Percentiles rank a stretch among this genome's conserved stretches.
Evolutionary conservation across 2,329 filamentous ascomycete species (phyloP).

Genomic region (Clarireedia monteithiana): DNA sequence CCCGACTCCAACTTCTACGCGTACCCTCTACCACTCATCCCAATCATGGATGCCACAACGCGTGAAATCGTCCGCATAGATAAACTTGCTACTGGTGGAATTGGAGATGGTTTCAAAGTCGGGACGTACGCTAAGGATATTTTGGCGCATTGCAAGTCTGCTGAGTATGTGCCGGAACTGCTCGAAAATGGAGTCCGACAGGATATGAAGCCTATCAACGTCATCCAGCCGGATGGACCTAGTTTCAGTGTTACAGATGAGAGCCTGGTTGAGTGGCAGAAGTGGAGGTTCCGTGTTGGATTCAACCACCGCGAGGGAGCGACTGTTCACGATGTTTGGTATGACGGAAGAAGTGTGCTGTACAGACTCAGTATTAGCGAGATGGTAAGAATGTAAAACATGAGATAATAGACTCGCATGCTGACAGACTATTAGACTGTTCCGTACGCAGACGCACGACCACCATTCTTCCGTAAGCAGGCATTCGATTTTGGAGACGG

Average conservation of each 20-base stretch:
- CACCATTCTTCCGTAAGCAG: slow-evolving; percentile 57
- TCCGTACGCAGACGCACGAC: slow-evolving; percentile 40
- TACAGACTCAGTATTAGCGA: slow-evolving; percentile 52
- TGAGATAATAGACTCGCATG: too few relatives aligned
- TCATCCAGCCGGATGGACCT: slow-evolving; percentile 54
- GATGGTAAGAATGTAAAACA: slow-evolving; percentile 34
- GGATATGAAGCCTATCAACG: slow-evolving; percentile 51
- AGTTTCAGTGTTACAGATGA: slow-evolving; percentile 46
- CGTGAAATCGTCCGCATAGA: slow-evolving; percentile 41
- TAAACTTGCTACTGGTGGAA: slow-evolving; percentile 33
- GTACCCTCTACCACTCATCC: slow-evolving; percentile 41
- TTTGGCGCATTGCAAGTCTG: slow-evolving; percentile 33
- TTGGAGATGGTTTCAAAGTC: slow-evolving; percentile 34
- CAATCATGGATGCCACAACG: slow-evolving; percentile 40
- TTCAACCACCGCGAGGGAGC: slow-evolving; percentile 55
- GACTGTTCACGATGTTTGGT: slow-evolving; percentile 52
- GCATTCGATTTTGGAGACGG: slow-evolving; percentile 64
- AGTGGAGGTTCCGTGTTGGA: slow-evolving; percentile 54
- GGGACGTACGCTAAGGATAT: slow-evolving; percentile 37
- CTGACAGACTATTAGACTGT: neutral
- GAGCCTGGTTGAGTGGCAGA: slow-evolving; percentile 41
- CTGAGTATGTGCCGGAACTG: slow-evolving; percentile 35
- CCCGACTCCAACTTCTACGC: slow-evolving; percentile 38
- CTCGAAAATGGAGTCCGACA: slow-evolving; percentile 33
- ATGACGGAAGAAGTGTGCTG: slow-evolving; percentile 50